phyloP scores from a whole-genome alignment of 371 early-diverging fungal species.

The Apophysomyces elegans region DNA sequence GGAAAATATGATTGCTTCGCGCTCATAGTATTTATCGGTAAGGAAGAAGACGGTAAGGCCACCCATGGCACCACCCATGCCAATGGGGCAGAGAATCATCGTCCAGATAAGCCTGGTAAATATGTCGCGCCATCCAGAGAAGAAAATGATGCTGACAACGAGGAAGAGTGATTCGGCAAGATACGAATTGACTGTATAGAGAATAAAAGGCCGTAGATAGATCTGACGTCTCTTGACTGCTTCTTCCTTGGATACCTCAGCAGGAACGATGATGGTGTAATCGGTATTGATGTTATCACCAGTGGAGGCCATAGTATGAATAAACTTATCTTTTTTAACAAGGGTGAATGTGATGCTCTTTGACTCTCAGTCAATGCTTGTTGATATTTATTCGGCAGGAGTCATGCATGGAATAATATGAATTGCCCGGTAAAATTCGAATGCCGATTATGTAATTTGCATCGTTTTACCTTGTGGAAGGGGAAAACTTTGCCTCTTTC shows the following conservation, averaged over 20 bases:
- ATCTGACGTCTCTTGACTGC: constrained; percentile 14
- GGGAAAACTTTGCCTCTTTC: too few species aligned
- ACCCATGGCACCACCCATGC: constrained; percentile 12
- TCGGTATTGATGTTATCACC: not conserved
- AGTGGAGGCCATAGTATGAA: not conserved
- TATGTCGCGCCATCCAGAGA: constrained; percentile 14
- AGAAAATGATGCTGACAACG: constrained; percentile 13
- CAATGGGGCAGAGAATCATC: constrained; percentile 21
- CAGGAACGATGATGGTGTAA: constrained; percentile 13
- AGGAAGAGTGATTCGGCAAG: constrained; percentile 10
- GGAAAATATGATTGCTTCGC: constrained; percentile 8
- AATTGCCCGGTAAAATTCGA: too few species aligned
- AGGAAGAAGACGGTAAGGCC: constrained; percentile 16
- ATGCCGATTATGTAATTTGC: too few species aligned
- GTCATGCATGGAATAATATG: too few species aligned
- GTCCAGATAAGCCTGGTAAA: constrained; percentile 15
- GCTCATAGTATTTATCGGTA: constrained; percentile 15
- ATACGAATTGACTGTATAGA: constrained; percentile 17
- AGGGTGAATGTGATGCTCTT: too few species aligned
- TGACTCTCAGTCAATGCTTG: too few species aligned
- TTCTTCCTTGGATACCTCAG: constrained; percentile 15
- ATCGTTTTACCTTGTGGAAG: too few species aligned
- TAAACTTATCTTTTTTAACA: too few species aligned
- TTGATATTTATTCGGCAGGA: too few species aligned
- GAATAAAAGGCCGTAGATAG: constrained; percentile 16